Percentiles rank a stretch among this genome's conserved stretches.
phyloP scores from a whole-genome alignment of 2,329 filamentous ascomycete species.

The Macroventuria anomochaeta region DNA sequence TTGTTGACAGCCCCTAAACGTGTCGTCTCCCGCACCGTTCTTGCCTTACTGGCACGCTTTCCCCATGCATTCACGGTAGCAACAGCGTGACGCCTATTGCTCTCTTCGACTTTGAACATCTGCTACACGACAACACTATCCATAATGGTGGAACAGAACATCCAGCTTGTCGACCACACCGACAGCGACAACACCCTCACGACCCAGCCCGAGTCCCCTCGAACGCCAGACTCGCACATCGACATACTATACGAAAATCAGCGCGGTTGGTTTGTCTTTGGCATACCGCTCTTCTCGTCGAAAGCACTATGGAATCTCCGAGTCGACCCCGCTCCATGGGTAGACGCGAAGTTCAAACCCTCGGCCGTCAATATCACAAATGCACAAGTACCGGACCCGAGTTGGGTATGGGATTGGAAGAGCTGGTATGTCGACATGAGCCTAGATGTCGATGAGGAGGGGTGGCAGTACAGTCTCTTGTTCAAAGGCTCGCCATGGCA shows the following conservation, averaged over 20 bases:
- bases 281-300: slow-evolving; percentile 85
- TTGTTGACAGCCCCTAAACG: slow-evolving; percentile 28
- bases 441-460: slow-evolving; percentile 83
- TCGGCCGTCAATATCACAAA: slow-evolving; percentile 77
- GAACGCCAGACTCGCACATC: slow-evolving; percentile 53
- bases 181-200: slow-evolving; percentile 46
- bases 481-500: slow-evolving; percentile 78
- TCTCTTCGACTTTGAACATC: slow-evolving; percentile 6
- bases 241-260: slow-evolving; percentile 97
- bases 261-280: slow-evolving; percentile 86
- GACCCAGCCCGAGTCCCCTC: slow-evolving; percentile 25
- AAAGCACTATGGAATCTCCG: slow-evolving; percentile 75
- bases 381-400: slow-evolving; percentile 90
- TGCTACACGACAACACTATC: background rate
- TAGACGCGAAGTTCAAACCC: slow-evolving; percentile 65
- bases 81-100: slow-evolving; percentile 30
- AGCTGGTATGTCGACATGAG: slow-evolving; percentile 78
- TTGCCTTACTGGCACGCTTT: slow-evolving; percentile 28
- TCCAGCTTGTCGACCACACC: slow-evolving; percentile 68
- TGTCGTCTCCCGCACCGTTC: slow-evolving; percentile 21
- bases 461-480: slow-evolving; percentile 95
- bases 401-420: slow-evolving; percentile 87
- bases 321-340: slow-evolving; percentile 87
- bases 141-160: slow-evolving; percentile 64
- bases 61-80: slow-evolving; percentile 41